Evolutionary conservation across 73 alveolate genomes (phyloP).

Genomic region (Blepharisma japonicum): DNA sequence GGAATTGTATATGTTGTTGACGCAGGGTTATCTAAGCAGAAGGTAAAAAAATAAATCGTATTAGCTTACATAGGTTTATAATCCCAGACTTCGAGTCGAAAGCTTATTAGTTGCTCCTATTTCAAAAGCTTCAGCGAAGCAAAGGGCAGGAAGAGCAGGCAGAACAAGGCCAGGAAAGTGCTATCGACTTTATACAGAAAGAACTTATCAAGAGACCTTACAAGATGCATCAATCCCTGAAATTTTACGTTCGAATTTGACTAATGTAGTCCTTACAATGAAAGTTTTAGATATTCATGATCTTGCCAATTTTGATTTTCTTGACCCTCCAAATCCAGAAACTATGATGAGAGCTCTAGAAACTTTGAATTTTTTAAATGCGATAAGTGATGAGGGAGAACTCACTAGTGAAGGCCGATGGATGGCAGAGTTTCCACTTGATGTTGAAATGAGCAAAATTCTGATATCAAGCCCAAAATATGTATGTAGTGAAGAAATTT

Average conservation of each 20-base stretch:
- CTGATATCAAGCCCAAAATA: slow-evolving; percentile 84
- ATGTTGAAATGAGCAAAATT: slow-evolving; percentile 95
- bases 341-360: slow-evolving; percentile 98
- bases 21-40: slow-evolving; percentile 97
- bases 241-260: slow-evolving; percentile 93
- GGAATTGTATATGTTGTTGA: slow-evolving; percentile 99
- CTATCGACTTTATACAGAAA: slow-evolving; percentile 96
- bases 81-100: slow-evolving; percentile 99
- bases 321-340: slow-evolving; percentile 99
- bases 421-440: slow-evolving; percentile 98
- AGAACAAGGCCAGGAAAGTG: slow-evolving; percentile 99
- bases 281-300: slow-evolving; percentile 87
- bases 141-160: slow-evolving; percentile 99
- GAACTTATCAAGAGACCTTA: slow-evolving; percentile 89
- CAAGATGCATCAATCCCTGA: slow-evolving; percentile 97
- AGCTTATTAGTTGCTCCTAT: slow-evolving; percentile 94
- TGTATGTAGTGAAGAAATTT: slow-evolving; percentile 91
- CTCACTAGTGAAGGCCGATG: slow-evolving; percentile 93
- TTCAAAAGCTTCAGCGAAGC: slow-evolving; percentile 97
- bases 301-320: slow-evolving; percentile 97
- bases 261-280: slow-evolving; percentile 78
- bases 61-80: slow-evolving; percentile 45
- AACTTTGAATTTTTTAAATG: slow-evolving; percentile 94
- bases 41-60: slow-evolving; percentile 54
- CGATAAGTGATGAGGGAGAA: slow-evolving; percentile 98